Evolutionary conservation across 163 green algal species (phyloP), one percentile per base, ranked within the genome.

Genomic region (Volvox carteri): DNA sequence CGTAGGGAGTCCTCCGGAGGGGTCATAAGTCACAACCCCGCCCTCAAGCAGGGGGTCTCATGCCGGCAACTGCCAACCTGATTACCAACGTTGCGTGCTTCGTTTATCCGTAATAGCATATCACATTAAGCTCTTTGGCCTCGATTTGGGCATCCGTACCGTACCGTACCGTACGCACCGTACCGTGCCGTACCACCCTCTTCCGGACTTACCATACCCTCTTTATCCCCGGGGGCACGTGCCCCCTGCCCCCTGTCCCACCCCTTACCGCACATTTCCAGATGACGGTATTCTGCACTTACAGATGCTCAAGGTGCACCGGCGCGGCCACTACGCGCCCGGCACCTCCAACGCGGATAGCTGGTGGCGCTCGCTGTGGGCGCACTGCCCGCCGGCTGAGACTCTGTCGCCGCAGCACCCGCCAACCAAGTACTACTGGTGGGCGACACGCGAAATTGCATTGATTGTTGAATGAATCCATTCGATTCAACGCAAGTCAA

Each of bases 341-440:
- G 90, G 93, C 16, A 60, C 76, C 56, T 95, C 93, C 44, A 94
- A 94, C 76, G 94, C 94, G n/a, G 81, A 93, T 86, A 96, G 93
- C 4, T 96, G 92, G 68, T 96, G 94, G 94, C 86, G 80, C 50
- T 83, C 65, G 25, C 65, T 96, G 68, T 70, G 95, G 87, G 30
- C 23, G 37, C 48, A 41, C 56, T 86, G 83, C 39, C 73, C 86
- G 30, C 56, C 58, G 7, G 39, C 6, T 0, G 91, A 95, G 84
- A 91, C 77, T 25, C 23, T 94, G n/a, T 8, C 50, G 35, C 39
- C 85, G 18, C 42, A 23, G 0, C 48, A 92, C 73, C 90, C 90
- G 28, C 92, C 92, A 25, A 91, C 78, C 2, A 18, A 58, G 54
- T 93, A 94, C 44, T 91, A 92, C 65, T 86, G 54, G 60, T 85